Evolutionary conservation across 1,284 basidiomycete species (phyloP), one percentile per base, ranked within the genome.

Genomic region (Marasmius sp.): DNA sequence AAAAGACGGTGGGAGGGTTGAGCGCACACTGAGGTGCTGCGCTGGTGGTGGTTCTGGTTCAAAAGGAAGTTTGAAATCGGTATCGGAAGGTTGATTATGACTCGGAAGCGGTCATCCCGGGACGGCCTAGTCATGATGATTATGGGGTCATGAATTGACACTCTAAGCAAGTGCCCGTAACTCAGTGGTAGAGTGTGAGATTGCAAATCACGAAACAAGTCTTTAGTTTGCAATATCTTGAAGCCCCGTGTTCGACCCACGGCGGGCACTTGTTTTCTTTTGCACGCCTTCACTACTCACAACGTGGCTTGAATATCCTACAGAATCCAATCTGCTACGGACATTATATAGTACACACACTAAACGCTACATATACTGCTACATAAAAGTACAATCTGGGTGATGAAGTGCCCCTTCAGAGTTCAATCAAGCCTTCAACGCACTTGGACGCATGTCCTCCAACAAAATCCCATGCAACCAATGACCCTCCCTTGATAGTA

Each of bases 11-110:
- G 36, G 43, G 33, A 48, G 27, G 49, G 20, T 63, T 56, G 41
- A 53, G 53, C 64, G 64, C 64, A 65, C 57, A 60, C 61, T 36
- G 22, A 37, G 49, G 61, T 43, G 47, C 59, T 60, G 43, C 27
- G 27, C n/a, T 54, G 45, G 52, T 60, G 59, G 22, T 45, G 47
- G 52, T 60, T 54, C 51, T 18, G 59, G 39, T 54, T 37, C 7
- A 54, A 54, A 36, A 10, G 11, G 2, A 6, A 27, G 27, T 27
- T 27, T 27, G 5, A 27, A 27, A 27, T 27, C 5, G 27, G 27
- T 27, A 27, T 27, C 27, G 27, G 27, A 27, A 5, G 27, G 16
- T 47, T 14, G 7, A 6, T 47, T 11, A 16, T 47, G n/a, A n/a
- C 9, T 47, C 45, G 11, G 12, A 43, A 43, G 12, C 12, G 41